Percentiles rank a stretch among this genome's conserved stretches.
These are phyloP conservation scores for Hirschfeldia incana DNA, from an alignment of 345 rosid species.

Conservation along the genomic window DNA sequence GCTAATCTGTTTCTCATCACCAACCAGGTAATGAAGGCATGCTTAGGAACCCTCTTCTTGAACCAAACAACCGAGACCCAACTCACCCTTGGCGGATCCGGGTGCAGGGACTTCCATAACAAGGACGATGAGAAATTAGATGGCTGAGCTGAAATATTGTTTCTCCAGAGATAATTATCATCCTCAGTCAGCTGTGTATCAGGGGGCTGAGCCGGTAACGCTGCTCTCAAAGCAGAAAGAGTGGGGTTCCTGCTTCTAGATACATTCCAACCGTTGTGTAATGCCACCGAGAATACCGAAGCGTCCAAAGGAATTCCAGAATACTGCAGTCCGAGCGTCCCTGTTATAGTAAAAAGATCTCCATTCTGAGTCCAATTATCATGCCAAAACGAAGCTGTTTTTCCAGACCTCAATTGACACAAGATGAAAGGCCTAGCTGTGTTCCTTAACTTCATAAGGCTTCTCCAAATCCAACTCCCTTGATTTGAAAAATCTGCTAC, in stretches of 20 bases:
- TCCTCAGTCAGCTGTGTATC: too few relatives aligned
- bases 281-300: not conserved
- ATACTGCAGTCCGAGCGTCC: not conserved
- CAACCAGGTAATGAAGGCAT: not conserved
- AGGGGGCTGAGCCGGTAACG: too few relatives aligned
- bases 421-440: not conserved
- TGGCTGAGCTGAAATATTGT: not conserved
- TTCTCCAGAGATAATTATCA: too few relatives aligned
- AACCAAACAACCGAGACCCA: not conserved
- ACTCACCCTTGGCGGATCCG: not conserved
- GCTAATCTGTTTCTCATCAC: not conserved
- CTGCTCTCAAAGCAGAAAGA: too few relatives aligned
- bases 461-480: not conserved
- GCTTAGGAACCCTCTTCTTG: not conserved
- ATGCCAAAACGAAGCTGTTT: not conserved
- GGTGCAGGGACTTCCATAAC: not conserved
- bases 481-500: not conserved
- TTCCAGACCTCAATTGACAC: not conserved
- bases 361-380: not conserved
- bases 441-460: not conserved
- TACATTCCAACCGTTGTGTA: not conserved
- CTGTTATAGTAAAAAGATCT: not conserved
- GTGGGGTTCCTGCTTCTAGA: not conserved
- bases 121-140: not conserved
- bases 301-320: not conserved